A percentile compares a stretch with the other conserved stretches of the same genome.
phyloP scores from a whole-genome alignment of 495 filamentous ascomycete genomes.

The Podospora tetraspora region DNA sequence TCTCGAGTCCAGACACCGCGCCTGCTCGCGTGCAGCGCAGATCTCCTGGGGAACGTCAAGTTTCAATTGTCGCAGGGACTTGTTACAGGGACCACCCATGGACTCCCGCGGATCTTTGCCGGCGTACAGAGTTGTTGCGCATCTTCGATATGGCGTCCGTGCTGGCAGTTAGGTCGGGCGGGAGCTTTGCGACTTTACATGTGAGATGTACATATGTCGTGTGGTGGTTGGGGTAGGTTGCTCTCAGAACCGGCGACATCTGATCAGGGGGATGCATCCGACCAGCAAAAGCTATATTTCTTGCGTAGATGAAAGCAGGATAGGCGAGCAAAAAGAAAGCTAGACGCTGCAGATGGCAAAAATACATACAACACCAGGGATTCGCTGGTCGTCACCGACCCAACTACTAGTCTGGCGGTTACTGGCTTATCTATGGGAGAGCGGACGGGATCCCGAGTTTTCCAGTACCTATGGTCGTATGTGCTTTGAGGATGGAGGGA shows the following conservation, averaged over 20 bases:
- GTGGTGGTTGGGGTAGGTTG: too few species aligned
- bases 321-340: neutral
- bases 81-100: neutral
- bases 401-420: constrained; percentile 38
- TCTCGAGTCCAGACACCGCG: neutral
- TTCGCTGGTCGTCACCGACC: constrained; percentile 36
- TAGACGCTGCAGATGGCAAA: neutral
- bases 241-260: too few species aligned
- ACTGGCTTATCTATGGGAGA: constrained; percentile 38
- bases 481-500: neutral
- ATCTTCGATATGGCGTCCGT: neutral
- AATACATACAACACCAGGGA: constrained; percentile 41
- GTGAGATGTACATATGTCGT: too few species aligned
- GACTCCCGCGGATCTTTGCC: neutral
- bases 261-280: too few species aligned
- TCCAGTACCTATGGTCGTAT: constrained; percentile 46
- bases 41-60: neutral
- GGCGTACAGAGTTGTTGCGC: neutral
- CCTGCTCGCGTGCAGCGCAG: neutral
- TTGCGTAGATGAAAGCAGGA: neutral
- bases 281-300: too few species aligned
- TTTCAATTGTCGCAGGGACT: constrained; percentile 1
- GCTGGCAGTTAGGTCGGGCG: neutral
- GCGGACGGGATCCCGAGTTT: constrained; percentile 49
- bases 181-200: too few species aligned